These are phyloP conservation scores for Schizophyllum amplum DNA, from an alignment of 1,284 basidiomycete species.

Conservation along the genomic window DNA sequence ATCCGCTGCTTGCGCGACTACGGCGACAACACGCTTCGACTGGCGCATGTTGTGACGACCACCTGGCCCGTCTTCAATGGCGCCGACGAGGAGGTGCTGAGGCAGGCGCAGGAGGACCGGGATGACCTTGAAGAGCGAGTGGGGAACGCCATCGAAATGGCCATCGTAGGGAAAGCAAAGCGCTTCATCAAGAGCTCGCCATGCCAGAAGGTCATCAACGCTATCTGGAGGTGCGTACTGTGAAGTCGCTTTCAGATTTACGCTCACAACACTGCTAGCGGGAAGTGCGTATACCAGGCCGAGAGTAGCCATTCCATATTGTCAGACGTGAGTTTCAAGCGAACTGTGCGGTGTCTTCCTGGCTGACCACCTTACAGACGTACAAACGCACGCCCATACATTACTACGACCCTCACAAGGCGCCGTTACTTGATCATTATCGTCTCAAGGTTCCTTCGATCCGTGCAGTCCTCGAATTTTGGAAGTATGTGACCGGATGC, in stretches of 20 bases:
- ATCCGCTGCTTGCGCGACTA: conserved; percentile 75
- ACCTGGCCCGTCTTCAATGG: conserved; percentile 85
- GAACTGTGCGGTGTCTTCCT: neutral
- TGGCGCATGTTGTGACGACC: conserved; percentile 77
- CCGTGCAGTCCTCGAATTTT: conserved; percentile 82
- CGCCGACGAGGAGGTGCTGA: conserved; percentile 57
- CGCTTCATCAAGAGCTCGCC: conserved; percentile 81
- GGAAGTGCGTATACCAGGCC: conserved; percentile 85
- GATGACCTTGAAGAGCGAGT: conserved; percentile 73
- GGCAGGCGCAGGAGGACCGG: conserved; percentile 59
- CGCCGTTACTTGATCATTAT: conserved; percentile 89
- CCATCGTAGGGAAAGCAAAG: conserved; percentile 79
- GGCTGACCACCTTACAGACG: conserved; percentile 43
- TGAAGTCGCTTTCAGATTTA: neutral
- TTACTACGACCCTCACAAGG: conserved; percentile 90
- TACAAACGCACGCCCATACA: conserved; percentile 91
- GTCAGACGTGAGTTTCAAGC: conserved; percentile 55
- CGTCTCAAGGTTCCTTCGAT: conserved; percentile 90
- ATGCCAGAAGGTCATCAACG: conserved; percentile 82
- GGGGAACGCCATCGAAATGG: conserved; percentile 88
- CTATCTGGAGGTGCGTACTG: conserved; percentile 59
- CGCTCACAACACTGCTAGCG: conserved; percentile 32
- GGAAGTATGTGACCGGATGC: conserved; percentile 44
- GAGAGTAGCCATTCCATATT: conserved; percentile 81
- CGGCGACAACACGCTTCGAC: conserved; percentile 66